Evolutionary conservation across 2,329 filamentous ascomycete species (phyloP).

Genomic region (Chalaropsis thielavioides): DNA sequence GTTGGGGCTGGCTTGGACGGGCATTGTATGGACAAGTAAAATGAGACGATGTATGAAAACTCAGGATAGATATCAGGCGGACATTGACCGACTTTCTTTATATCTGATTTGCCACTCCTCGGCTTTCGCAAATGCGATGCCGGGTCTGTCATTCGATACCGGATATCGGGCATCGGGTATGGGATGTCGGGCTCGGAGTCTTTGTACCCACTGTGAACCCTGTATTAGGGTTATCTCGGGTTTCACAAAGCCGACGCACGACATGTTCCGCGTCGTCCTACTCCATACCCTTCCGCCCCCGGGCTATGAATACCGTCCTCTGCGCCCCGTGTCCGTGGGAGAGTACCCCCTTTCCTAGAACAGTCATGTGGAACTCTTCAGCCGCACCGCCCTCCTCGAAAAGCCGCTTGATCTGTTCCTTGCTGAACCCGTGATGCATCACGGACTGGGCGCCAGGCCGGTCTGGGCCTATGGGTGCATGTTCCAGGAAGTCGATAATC

Average conservation of each 20-base stretch:
- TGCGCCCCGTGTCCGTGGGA: constrained; percentile 27
- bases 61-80: not conserved
- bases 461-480: constrained; percentile 26
- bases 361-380: constrained; percentile 41
- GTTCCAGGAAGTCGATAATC: constrained; percentile 52
- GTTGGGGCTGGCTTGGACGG: not conserved
- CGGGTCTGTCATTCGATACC: not conserved
- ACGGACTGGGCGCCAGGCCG: constrained; percentile 27
- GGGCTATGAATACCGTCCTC: constrained; percentile 28
- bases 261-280: not conserved
- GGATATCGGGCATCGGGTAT: not conserved
- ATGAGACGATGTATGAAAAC: not conserved
- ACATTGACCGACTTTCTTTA: not conserved
- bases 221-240: not conserved
- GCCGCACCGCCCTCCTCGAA: constrained; percentile 49
- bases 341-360: constrained; percentile 36
- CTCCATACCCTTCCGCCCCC: constrained; percentile 19
- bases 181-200: not conserved
- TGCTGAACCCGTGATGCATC: constrained; percentile 50
- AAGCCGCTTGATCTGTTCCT: constrained; percentile 42
- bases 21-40: not conserved
- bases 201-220: not conserved
- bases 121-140: not conserved
- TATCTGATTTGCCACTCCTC: not conserved
- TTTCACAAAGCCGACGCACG: not conserved